A percentile compares a stretch with the other conserved stretches of the same genome.
Evolutionary conservation across 2,329 filamentous ascomycete species (phyloP).

Genomic region (Sphaceloma murrayae): DNA sequence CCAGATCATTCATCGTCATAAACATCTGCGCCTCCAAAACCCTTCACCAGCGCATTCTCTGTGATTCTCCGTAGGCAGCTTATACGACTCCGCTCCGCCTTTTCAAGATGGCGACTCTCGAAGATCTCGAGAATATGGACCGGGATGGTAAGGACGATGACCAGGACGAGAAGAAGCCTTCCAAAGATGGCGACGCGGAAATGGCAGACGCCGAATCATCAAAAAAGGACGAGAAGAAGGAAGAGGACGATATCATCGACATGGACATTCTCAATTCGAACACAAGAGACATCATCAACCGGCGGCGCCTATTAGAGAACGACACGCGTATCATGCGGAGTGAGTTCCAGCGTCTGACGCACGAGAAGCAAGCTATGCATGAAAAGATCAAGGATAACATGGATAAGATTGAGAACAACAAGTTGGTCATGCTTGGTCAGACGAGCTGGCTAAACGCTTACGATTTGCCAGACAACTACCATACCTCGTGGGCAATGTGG

Average conservation of each 20-base stretch:
- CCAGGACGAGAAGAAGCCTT: slow-evolving; percentile 47
- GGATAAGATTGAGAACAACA: slow-evolving; percentile 98
- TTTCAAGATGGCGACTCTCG: slow-evolving; percentile 70
- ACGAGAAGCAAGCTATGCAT: slow-evolving; percentile 91
- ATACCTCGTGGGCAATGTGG: slow-evolving; percentile 96
- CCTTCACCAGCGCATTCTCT: background rate
- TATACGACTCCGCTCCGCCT: background rate
- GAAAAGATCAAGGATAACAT: slow-evolving; percentile 99
- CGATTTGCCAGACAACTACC: slow-evolving; percentile 66
- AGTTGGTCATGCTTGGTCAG: slow-evolving; percentile 45
- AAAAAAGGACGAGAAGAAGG: slow-evolving; percentile 50
- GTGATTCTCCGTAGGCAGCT: background rate
- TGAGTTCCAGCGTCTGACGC: slow-evolving; percentile 84
- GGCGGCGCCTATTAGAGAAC: slow-evolving; percentile 88
- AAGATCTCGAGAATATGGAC: slow-evolving; percentile 85
- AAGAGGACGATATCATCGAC: slow-evolving; percentile 75
- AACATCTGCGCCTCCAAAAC: too few relatives aligned
- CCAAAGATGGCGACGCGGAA: slow-evolving; percentile 60
- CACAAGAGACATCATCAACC: slow-evolving; percentile 88
- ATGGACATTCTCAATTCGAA: slow-evolving; percentile 86
- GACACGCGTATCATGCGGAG: slow-evolving; percentile 98
- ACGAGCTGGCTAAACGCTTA: background rate
- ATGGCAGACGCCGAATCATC: slow-evolving; percentile 69
- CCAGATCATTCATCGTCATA: background rate
- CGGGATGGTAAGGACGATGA: slow-evolving; percentile 56